These are phyloP conservation scores for Globisporangium mamillatum DNA, from an alignment of 352 stramenopile genomes.

Conservation along the genomic window DNA sequence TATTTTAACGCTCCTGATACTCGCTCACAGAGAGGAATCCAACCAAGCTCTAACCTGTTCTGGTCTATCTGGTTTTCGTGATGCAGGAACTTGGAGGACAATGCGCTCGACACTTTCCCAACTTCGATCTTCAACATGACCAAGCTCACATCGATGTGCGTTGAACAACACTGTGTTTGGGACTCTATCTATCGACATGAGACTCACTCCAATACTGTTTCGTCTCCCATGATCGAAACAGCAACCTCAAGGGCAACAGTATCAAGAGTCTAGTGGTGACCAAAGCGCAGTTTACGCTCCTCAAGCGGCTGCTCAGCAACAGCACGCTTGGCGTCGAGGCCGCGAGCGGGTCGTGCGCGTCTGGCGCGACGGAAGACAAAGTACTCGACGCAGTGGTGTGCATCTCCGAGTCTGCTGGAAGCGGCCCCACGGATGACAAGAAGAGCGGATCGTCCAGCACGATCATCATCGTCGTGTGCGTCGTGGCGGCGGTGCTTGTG, in stretches of 20 bases:
- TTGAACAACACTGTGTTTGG: neutral
- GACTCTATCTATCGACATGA: neutral
- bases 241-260: conserved; percentile 52
- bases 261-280: conserved; percentile 47
- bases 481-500: conserved; percentile 51
- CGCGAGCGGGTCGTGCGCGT: conserved; percentile 29
- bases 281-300: conserved; percentile 36
- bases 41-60: neutral
- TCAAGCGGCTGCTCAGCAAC: conserved; percentile 36
- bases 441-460: conserved; percentile 25
- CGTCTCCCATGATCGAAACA: conserved; percentile 10
- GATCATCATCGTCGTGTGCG: conserved; percentile 50
- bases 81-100: conserved; percentile 45
- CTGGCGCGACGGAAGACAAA: conserved; percentile 29
- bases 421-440: neutral
- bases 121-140: conserved; percentile 64
- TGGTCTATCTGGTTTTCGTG: neutral
- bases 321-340: conserved; percentile 44
- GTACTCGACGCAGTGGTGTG: conserved; percentile 59
- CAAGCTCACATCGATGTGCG: conserved; percentile 62
- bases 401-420: conserved; percentile 25
- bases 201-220: neutral
- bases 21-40: neutral
- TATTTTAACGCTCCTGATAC: neutral
- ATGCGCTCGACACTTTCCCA: conserved; percentile 54